A percentile compares a stretch with the other conserved stretches of the same genome.
Conservation (phyloP, 352 stramenopile genomes). For the Globisporangium spiculum region DNA sequence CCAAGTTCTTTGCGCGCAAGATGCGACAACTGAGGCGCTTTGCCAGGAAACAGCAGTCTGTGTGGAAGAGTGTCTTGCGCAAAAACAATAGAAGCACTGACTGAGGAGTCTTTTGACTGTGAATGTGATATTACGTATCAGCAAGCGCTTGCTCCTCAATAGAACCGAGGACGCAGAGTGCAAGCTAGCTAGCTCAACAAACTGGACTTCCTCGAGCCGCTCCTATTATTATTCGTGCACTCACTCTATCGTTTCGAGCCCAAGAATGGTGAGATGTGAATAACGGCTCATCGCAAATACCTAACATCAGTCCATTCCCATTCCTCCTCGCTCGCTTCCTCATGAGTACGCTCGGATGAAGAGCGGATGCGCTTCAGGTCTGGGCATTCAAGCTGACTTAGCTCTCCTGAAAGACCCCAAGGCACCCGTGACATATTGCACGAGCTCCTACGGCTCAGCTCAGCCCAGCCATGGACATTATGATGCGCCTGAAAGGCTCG, state of each 20-base stretch:
- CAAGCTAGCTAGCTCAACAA: no score
- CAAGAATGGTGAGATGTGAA: background rate
- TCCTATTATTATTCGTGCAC: background rate
- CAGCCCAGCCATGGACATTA: slow-evolving; percentile 60
- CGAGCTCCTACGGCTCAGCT: no score
- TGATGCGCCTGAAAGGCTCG: slow-evolving; percentile 77
- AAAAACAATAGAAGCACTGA: background rate
- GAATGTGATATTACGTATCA: background rate
- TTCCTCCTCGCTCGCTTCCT: background rate
- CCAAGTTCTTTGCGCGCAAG: slow-evolving; percentile 39
- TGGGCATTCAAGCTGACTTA: no score
- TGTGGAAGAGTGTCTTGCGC: background rate
- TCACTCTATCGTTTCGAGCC: background rate
- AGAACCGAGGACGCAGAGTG: no score
- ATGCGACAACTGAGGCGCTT: slow-evolving; percentile 43
- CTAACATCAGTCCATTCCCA: background rate
- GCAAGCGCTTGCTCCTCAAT: no score
- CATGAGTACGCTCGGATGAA: background rate
- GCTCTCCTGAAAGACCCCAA: no score
- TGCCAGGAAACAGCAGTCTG: slow-evolving; percentile 1
- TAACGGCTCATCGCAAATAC: background rate
- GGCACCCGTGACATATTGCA: no score
- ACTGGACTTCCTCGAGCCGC: no score
- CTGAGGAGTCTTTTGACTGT: background rate
- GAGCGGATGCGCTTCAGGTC: background rate